Base-by-base conservation (phyloP, 805 yeast species). In the Saccharomycopsis sp. region DNA sequence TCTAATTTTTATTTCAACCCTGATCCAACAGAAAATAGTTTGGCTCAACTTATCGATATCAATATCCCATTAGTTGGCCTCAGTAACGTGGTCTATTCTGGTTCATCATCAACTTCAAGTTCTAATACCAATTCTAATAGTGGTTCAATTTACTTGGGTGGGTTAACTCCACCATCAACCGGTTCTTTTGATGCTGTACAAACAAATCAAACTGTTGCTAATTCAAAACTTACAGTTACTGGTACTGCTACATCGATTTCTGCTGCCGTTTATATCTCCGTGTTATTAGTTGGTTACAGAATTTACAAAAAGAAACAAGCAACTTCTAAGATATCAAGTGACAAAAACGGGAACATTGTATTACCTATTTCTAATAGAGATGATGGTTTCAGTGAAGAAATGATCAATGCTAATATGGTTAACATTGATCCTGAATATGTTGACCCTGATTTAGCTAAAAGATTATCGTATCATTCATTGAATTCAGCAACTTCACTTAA, bases 221-320 rank as follows among this genome's bases (percentile, higher is more conserved):
- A 60, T 31, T 59, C 63, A 45, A 65, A 64, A 48, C 64, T 85
- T 20, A 81, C 84, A 21, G 96, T 95, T 29, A 75, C 88, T 43
- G 80, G 90, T 11, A 71, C 86, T 33, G 96, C 97, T 38, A 79
- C 94, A 4, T 79, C 85, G 24, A 77, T 75, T 11, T 97, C 96
- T 44, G 81, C 85, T 38, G 66, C 74, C 5, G 65, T 75, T 7
- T 84, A 85, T 59, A 74, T 85, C 56, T 68, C 76, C 0, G 63
- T 75, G 17, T 72, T 87, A 68, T 66, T 78, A 44, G 56, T 79
- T 32, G 65, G 75, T 51, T 73, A 75, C 57, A 71, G 73, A 57
- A 65, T 67, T 52, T 76, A 67, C 62, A 71, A 71, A 53, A 59
- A 62, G 51, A 70, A 67, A 52, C 64, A 63, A 39, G 48, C 41